Conservation (phyloP, 371 early-diverging fungal species). For the Apophysomyces variabilis region DNA sequence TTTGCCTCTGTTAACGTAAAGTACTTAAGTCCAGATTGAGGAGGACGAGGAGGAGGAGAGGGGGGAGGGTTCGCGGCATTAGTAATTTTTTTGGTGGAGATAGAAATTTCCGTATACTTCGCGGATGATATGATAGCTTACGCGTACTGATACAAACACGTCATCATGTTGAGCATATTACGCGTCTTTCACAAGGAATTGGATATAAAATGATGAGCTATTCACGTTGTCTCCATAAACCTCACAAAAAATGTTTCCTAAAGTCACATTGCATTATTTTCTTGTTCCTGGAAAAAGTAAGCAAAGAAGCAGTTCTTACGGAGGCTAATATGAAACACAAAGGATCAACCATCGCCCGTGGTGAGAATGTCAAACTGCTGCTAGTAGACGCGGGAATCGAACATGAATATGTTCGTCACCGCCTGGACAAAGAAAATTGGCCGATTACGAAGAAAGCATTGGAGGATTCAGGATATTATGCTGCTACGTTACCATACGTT, state of each 20-base stretch:
- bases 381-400: conserved; percentile 18
- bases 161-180: background rate
- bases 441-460: background rate
- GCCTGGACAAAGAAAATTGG: background rate
- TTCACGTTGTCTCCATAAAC: background rate
- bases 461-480: background rate
- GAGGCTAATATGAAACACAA: background rate
- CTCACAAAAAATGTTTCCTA: background rate
- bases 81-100: too few relatives aligned
- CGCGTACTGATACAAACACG: background rate
- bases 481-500: conserved; percentile 7
- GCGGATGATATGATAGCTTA: background rate
- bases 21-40: too few relatives aligned
- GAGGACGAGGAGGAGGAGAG: too few relatives aligned
- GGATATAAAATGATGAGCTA: background rate
- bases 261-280: background rate
- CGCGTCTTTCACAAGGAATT: background rate
- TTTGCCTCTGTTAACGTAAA: too few relatives aligned
- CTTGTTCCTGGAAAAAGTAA: conserved; percentile 2
- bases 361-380: conserved; percentile 14
- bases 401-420: conserved; percentile 10
- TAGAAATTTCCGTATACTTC: too few relatives aligned
- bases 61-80: too few relatives aligned
- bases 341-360: conserved; percentile 2
- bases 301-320: too few relatives aligned